Evolutionary conservation across 257 asterid species (phyloP).

Genomic region (Euphrasia confusa): DNA sequence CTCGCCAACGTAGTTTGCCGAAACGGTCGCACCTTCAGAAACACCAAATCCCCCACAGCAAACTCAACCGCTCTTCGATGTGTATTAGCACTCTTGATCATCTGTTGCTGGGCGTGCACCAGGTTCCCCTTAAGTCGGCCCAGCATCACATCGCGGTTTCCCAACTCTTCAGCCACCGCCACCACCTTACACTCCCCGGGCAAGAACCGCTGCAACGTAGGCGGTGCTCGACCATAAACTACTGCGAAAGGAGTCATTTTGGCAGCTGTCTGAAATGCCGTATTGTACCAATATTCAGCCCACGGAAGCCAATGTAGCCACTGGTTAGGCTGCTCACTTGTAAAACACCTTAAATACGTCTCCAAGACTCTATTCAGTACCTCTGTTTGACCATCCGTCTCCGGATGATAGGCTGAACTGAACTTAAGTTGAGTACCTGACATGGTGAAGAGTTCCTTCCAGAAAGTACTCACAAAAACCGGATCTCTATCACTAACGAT

Average conservation of each 20-base stretch:
- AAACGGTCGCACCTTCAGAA: background rate
- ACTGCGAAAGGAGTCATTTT: background rate
- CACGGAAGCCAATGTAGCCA: background rate
- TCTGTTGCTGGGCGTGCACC: background rate
- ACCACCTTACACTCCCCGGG: no score
- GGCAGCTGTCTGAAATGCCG: background rate
- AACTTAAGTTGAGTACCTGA: background rate
- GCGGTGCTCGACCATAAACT: conserved; percentile 7
- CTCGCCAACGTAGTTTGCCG: background rate
- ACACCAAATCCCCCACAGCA: background rate
- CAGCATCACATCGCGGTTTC: background rate
- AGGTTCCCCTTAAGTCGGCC: background rate
- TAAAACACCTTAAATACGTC: background rate
- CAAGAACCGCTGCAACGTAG: no score
- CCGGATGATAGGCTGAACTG: background rate
- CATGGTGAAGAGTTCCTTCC: background rate
- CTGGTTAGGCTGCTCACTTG: background rate
- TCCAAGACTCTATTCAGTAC: background rate
- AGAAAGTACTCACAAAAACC: background rate
- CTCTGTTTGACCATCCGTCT: background rate
- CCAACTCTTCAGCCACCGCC: no score
- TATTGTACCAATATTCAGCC: conserved; percentile 3
- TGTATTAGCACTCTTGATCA: no score
- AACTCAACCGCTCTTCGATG: no score
- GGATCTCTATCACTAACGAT: background rate